Base-by-base conservation (phyloP, 2,329 filamentous ascomycete species). In the Aspergillus sp. region DNA sequence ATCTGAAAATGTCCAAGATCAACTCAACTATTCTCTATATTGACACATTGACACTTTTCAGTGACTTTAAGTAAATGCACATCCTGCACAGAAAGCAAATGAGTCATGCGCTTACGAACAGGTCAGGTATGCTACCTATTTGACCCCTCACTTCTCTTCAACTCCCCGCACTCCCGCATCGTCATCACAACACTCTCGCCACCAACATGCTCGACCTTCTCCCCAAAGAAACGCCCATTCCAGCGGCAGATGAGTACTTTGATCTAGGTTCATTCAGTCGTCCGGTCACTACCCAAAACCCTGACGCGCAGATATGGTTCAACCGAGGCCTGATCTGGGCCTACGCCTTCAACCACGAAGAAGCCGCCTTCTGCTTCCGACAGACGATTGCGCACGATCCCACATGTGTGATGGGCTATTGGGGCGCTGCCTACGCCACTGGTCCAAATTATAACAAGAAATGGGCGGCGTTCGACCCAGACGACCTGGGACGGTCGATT, bases 401-500 rank as follows among this genome's bases (percentile, higher is more conserved):
- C 2, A 46, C 53, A 16, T 74, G 68, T 45, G 62, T 68, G 4
- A 69, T 73, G 63, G 70, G 63, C 22, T 70, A 71, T 49, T 72
- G 70, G 71, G 71, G 70, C 2, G 56, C 72, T 13, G 69, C 88
- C 0, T 90, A 87, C 63, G 76, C 84, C 1, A 71, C 88, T 0
- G 88, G 88, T 0, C 88, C 88, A 2, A 90, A 91, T 63, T 86
- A 88, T 68, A 89, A 91, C 73, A 90, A 90, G 63, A 84, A 87
- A 0, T 91, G 88, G 88, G 79, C 82, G 17, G 75, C 83, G 13
- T 90, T 90, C 57, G 86, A 87, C 50, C 70, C 77, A 1, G 69
- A 76, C 1, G 88, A 91, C 58, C 75, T 86, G 2, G 68, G 73
- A 9, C 66, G 14, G 3, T 47, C 75, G 2, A 70, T 85, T n/a